Evolutionary conservation across 2,329 filamentous ascomycete genomes (phyloP), one percentile per base, ranked within the genome.

Genomic region (Raffaelea deltoideospora): DNA sequence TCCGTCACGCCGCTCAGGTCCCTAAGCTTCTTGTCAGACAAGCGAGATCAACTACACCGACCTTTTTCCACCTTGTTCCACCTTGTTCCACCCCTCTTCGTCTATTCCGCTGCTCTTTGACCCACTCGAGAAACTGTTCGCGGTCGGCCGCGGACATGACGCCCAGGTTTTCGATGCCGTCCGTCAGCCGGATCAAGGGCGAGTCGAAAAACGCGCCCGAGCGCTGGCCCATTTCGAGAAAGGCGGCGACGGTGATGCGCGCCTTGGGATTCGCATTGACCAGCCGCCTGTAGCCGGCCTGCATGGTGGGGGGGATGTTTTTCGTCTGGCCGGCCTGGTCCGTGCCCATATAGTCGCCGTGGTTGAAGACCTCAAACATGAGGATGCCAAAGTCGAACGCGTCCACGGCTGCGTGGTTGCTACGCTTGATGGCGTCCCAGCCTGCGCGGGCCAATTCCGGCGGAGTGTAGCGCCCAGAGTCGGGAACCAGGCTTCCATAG

Each of bases 81-180:
- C n/a, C n/a, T n/a, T n/a, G n/a, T n/a, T n/a, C n/a, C n/a, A n/a
- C n/a, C n/a, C n/a, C n/a, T n/a, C n/a, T n/a, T 26, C 23, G 23
- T 26, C 8, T 31, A 10, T 21, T 5, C n/a, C n/a, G n/a, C n/a
- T n/a, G n/a, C n/a, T n/a, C n/a, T 22, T 4, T 13, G 19, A 32
- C 55, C 35, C 46, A 68, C 79, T 76, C 75, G 10, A 98, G 63
- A 46, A 98, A 88, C 34, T 76, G 72, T 39, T 95, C 86, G 41
- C 85, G 72, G 57, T 98, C 90, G 8, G 70, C 67, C 38, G 88
- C 80, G 18, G 69, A 76, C 59, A 95, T 98, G 46, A 96, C 68
- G 1, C 88, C 88, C 26, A 98, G 64, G 47, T 81, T 95, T 39
- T 98, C 90, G 38, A 96, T 84, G 24, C 85, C 86, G 43, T 96